Base-by-base conservation (phyloP, 2,329 filamentous ascomycete species). In the Penicillium janthinellum region DNA sequence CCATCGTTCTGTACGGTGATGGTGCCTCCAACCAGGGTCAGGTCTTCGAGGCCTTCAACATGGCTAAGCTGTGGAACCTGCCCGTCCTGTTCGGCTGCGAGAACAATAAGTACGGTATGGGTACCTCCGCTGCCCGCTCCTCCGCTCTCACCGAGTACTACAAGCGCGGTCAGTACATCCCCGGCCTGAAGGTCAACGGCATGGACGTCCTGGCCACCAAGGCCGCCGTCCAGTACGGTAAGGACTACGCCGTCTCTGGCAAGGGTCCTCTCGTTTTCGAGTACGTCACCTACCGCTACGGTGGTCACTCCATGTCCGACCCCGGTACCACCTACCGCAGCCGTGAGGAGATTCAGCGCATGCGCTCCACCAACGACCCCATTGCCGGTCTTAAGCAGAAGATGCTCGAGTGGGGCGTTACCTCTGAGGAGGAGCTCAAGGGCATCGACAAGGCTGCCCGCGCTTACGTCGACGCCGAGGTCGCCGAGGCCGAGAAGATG, bases 41-140 rank as follows among this genome's bases (percentile, higher is more conserved):
- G 82, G 95, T 99, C 71, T 99, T 99, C 74, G 95, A 99, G 86
- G 93, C 95, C 64, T 99, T 96, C 88, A 99, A 99, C 89, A 99
- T 99, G 95, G 95, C 95, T 65, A 98, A 98, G 87, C 88, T 99
- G 69, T 99, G 95, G 95, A 93, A 95, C 72, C 84, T 99, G 50
- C 95, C 95, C 57, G 87, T 93, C 70, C 90, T 99, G 69, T 99
- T 99, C 76, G 93, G 92, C 70, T 99, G 95, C 80, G 95, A 99
- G 85, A 99, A 99, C 88, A 99, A 99, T 90, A 99, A 99, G 83
- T 99, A 99, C 79, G 95, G 95, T 79, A 99, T 99, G 95, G 95
- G 95, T 82, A 99, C 95, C 65, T 90, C 95, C 63, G 94, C 95
- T 69, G 89, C 90, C 81, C 92, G 95, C 73, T 93, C 95, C 63